These are phyloP conservation scores for Suillus clintonianus DNA, from an alignment of 768 basidiomycete genomes.

Conservation along the genomic window DNA sequence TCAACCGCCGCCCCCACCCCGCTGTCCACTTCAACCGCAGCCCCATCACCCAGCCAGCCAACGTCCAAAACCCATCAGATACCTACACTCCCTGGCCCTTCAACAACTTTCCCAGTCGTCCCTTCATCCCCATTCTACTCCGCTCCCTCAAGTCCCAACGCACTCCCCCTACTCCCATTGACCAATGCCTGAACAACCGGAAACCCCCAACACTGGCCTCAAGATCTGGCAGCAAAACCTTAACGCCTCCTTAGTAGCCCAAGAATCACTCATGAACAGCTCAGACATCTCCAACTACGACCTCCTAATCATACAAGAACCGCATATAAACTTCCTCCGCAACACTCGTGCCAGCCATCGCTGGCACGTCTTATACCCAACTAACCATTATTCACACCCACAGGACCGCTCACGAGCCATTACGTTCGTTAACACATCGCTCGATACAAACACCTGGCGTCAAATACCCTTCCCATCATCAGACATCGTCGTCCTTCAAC, in stretches of 20 bases:
- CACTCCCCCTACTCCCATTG: constrained; percentile 16
- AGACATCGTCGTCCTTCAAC: constrained; percentile 30
- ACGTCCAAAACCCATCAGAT: no score
- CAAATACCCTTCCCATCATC: constrained; percentile 13
- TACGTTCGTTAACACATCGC: constrained; percentile 6
- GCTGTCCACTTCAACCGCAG: no score
- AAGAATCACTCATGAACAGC: not conserved
- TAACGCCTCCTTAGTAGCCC: not conserved
- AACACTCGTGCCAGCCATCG: constrained; percentile 11
- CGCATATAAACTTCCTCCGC: constrained; percentile 26
- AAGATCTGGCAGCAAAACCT: constrained; percentile 8
- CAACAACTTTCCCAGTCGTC: not conserved
- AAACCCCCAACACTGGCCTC: constrained; percentile 16
- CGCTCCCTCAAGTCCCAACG: not conserved
- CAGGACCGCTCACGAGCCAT: not conserved
- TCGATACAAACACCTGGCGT: constrained; percentile 2
- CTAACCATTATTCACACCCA: constrained; percentile 6
- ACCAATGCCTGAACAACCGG: constrained; percentile 17
- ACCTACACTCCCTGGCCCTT: no score
- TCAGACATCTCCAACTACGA: constrained; percentile 17
- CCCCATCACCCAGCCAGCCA: not conserved
- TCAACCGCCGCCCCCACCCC: constrained; percentile 17
- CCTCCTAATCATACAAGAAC: constrained; percentile 40
- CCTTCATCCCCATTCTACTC: not conserved
- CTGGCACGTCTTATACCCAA: constrained; percentile 26